Conservation (phyloP, 1,139 yeast genomes). For the Yamadazyma membranifaciens region DNA sequence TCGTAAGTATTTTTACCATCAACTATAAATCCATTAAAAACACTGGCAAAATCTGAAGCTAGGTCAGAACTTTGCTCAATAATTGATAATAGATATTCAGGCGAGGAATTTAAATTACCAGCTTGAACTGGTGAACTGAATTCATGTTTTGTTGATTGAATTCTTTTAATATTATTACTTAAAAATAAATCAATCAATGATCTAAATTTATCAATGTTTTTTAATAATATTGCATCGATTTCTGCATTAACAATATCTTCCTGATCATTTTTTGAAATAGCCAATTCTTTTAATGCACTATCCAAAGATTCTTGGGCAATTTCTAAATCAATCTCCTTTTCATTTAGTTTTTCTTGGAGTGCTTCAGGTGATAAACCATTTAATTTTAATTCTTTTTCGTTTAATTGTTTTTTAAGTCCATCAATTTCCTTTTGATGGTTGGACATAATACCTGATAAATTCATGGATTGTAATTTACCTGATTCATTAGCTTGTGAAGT, state of each 20-base stretch:
- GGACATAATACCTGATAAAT: constrained; percentile 57
- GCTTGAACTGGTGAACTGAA: constrained; percentile 80
- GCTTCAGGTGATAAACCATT: constrained; percentile 23
- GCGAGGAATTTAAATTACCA: constrained; percentile 76
- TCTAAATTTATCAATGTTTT: constrained; percentile 51
- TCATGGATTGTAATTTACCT: constrained; percentile 67
- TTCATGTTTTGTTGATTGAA: constrained; percentile 73
- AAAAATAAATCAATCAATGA: constrained; percentile 72
- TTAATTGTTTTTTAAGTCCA: constrained; percentile 38
- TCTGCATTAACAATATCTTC: constrained; percentile 59
- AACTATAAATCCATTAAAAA: constrained; percentile 73
- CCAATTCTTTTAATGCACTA: constrained; percentile 61
- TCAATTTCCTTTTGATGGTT: constrained; percentile 62
- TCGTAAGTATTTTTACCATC: constrained; percentile 60
- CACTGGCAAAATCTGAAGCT: constrained; percentile 79
- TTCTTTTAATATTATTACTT: constrained; percentile 64
- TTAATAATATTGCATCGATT: constrained; percentile 52
- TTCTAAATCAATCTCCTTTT: constrained; percentile 77
- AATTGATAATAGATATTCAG: constrained; percentile 67
- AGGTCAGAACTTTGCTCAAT: constrained; percentile 69
- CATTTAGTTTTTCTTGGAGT: constrained; percentile 52
- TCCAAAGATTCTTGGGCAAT: constrained; percentile 80
- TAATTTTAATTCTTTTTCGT: constrained; percentile 24
- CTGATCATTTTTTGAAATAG: constrained; percentile 53
- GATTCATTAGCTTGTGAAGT: constrained; percentile 60